Evolutionary conservation across 2,329 filamentous ascomycete species (phyloP), one percentile per base, ranked within the genome.

Genomic region (Akanthomyces uredinophilus): DNA sequence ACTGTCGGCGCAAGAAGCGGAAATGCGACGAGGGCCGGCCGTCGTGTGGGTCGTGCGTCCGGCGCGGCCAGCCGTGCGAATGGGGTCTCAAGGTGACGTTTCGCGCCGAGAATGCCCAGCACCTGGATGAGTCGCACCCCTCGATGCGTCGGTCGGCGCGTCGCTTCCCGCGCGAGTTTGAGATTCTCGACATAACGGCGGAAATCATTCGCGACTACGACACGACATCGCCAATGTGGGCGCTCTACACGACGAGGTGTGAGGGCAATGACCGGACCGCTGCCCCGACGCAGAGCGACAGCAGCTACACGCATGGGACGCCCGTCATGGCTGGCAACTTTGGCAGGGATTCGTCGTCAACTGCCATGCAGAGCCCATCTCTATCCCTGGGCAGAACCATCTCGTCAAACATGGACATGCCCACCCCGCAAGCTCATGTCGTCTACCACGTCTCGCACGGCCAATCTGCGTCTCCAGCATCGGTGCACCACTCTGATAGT

Each of bases 1-100:
- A 75, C 63, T 76, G 74, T 32, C 73, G 74, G 8, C 72, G 72
- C 41, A 75, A 73, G 66, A 76, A 76, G 69, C 69, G 74, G 47
- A 76, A 75, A 63, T 76, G 74, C 61, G 74, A 77, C 58, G 74
- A 77, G 62, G 65, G 65, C 6, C 71, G 70, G 1, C 74, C 74
- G 7, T 64, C 70, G 2, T 76, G 74, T 49, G 72, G 73, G 16
- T 72, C 72, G 1, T 76, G 74, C 64, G 63, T 67, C 13, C 70
- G 72, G 11, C 68, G 70, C 4, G 66, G 66, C 29, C 72, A 75
- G 55, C 53, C 53, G 1, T 76, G 74, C 47, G 69, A 73, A 70
- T 76, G 74, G 74, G 74, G 74, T 1, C 66, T 76, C 64, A 74
- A 72, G 68, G 68, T 76, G 35, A 74, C 68, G 5, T 76, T 76